Evolutionary conservation across 2,329 filamentous ascomycete species (phyloP), one percentile per base, ranked within the genome.

Genomic region (Fusarium aywerte): DNA sequence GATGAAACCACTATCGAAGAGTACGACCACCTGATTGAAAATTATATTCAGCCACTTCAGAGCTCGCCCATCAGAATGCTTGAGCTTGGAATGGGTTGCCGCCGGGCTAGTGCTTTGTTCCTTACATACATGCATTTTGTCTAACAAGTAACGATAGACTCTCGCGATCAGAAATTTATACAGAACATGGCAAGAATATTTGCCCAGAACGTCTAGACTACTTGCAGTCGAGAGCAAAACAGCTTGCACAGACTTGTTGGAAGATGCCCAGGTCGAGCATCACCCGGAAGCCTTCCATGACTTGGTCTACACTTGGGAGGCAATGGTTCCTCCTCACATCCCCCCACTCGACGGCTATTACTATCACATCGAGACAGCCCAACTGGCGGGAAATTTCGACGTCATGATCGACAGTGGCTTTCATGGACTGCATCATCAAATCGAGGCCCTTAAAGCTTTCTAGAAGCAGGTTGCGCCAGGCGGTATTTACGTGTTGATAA

Each of bases 1-100:
- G 77, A 80, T 68, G 80, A 80, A 58, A 78, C 80, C n/a, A 78
- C 75, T 10, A 58, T 55, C 3, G 78, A 80, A 65, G 73, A 75
- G 25, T 81, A 81, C 54, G 76, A 80, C 23, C 69, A 76, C 59
- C 78, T 81, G 75, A 80, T 81, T 68, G 75, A 81, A 44, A 78
- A 78, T 56, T 77, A 80, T 33, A 72, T 81, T 4, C 68, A 73
- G 2, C 56, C 69, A 1, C 59, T 77, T 21, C 75, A 77, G 35
- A 70, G 76, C 54, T 64, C 72, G 38, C 73, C 61, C 29, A 20
- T 80, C 52, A 81, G 80, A 65, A 74, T 81, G 67, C 76, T 81
- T 7, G 78, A 81, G 52, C 80, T 81, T 48, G 78, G 79, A 1
- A 76, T 81, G 8, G 79, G 79, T 11, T 81, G 80, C 67, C 75